A percentile compares a stretch with the other conserved stretches of the same genome.
phyloP scores from a whole-genome alignment of 108 stramenopile genomes.

The Parmales sp. region DNA sequence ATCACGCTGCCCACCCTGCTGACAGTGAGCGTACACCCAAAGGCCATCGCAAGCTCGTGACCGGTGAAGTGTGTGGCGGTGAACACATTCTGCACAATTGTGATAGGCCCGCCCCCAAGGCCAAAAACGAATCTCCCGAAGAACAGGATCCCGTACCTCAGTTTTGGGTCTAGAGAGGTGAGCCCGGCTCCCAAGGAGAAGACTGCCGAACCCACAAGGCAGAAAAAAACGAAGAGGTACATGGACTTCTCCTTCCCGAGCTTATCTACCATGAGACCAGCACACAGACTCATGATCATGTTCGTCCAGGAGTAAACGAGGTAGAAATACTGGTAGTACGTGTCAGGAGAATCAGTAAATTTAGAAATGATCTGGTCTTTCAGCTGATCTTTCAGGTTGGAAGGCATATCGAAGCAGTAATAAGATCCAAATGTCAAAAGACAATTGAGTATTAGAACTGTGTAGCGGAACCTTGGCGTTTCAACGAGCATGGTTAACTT shows the following conservation, averaged over 20 bases:
- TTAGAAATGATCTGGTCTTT: neutral
- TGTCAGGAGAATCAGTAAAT: neutral
- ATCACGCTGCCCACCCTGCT: constrained; percentile 15
- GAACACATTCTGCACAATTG: constrained; percentile 17
- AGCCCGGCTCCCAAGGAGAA: neutral
- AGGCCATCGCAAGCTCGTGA: constrained; percentile 23
- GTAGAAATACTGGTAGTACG: constrained; percentile 7
- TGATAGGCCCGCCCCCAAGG: constrained; percentile 25
- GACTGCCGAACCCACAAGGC: neutral
- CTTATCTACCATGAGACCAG: neutral
- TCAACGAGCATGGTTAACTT: neutral
- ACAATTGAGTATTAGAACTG: neutral
- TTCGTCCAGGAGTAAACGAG: constrained; percentile 4
- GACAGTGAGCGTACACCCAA: constrained; percentile 18
- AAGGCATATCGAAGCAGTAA: constrained; percentile 9
- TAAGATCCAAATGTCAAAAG: neutral
- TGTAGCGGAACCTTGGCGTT: neutral
- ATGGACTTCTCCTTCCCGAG: constrained; percentile 12
- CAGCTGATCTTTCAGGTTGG: neutral
- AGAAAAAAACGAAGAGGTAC: constrained; percentile 1
- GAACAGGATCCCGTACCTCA: constrained; percentile 4
- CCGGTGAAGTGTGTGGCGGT: constrained; percentile 24
- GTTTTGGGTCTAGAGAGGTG: too few relatives aligned
- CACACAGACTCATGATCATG: constrained; percentile 3
- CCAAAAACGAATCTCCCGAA: constrained; percentile 28